Evolutionary conservation across 306 rosid species (phyloP).

Genomic region (Medicago arabica): DNA sequence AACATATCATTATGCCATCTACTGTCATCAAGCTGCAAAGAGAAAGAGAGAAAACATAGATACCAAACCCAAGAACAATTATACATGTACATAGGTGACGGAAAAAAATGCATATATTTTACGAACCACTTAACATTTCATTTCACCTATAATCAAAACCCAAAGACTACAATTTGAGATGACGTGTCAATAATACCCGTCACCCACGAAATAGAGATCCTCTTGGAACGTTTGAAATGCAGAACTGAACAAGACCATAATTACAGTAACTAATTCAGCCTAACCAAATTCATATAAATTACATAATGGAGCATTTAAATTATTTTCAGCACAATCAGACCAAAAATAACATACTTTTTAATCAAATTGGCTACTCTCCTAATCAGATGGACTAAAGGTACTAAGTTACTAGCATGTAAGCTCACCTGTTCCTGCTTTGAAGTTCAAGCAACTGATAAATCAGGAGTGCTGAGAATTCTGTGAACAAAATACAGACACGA

Average conservation of each 20-base stretch:
- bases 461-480: constrained; percentile 8
- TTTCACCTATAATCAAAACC: too few relatives aligned
- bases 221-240: constrained; percentile 17
- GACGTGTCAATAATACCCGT: background rate
- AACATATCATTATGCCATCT: constrained; percentile 19
- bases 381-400: constrained; percentile 12
- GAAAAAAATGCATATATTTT: constrained; percentile 24
- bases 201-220: constrained; percentile 18
- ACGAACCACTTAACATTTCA: background rate
- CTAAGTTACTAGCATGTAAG: constrained; percentile 27
- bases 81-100: constrained; percentile 17
- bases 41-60: constrained; percentile 21
- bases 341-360: constrained; percentile 1
- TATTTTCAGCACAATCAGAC: constrained; percentile 8
- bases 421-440: constrained; percentile 24
- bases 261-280: constrained; percentile 5
- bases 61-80: constrained; percentile 25
- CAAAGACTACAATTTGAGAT: background rate
- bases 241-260: constrained; percentile 21
- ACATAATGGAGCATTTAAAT: background rate
- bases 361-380: constrained; percentile 15
- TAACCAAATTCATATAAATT: background rate
- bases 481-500: constrained; percentile 21
- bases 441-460: constrained; percentile 24
- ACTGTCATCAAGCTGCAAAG: constrained; percentile 30